Evolutionary conservation across 192 early-diverging fungal species (phyloP).

Genomic region (Neocallimastix lanati): DNA sequence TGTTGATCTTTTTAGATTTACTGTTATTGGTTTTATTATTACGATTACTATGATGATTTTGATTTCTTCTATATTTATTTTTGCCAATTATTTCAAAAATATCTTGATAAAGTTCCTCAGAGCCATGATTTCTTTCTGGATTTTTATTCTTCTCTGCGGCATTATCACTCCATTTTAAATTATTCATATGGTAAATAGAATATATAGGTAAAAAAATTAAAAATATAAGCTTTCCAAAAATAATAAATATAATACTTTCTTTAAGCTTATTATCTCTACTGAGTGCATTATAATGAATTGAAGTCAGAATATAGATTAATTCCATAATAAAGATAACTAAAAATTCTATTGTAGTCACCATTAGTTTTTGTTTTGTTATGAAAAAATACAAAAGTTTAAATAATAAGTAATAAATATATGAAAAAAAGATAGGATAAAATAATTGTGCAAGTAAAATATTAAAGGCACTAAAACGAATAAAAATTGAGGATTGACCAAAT

Average conservation of each 20-base stretch:
- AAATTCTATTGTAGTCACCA: not conserved
- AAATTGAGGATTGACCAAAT: not conserved
- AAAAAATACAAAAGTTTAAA: not conserved
- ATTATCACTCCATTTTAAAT: not conserved
- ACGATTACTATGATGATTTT: not conserved
- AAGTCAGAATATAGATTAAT: not conserved
- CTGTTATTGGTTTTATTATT: not conserved
- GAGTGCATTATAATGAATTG: not conserved
- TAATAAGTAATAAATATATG: not conserved
- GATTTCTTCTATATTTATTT: not conserved
- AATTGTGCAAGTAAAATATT: not conserved
- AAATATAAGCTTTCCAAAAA: not conserved
- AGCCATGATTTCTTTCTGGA: not conserved
- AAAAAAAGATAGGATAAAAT: not conserved
- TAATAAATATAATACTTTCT: not conserved
- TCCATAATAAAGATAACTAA: not conserved
- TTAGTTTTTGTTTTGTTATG: not conserved
- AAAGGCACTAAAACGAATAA: not conserved
- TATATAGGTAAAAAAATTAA: not conserved
- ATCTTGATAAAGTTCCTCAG: not conserved
- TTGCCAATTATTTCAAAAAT: not conserved
- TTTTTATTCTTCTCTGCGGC: not conserved
- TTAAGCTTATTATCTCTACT: not conserved
- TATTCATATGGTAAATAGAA: not conserved
- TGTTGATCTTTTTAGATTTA: too few species aligned